Percentiles rank a stretch among this genome's conserved stretches.
Evolutionary conservation across 345 rosid species (phyloP).

Genomic region (Lepidium aucheri): DNA sequence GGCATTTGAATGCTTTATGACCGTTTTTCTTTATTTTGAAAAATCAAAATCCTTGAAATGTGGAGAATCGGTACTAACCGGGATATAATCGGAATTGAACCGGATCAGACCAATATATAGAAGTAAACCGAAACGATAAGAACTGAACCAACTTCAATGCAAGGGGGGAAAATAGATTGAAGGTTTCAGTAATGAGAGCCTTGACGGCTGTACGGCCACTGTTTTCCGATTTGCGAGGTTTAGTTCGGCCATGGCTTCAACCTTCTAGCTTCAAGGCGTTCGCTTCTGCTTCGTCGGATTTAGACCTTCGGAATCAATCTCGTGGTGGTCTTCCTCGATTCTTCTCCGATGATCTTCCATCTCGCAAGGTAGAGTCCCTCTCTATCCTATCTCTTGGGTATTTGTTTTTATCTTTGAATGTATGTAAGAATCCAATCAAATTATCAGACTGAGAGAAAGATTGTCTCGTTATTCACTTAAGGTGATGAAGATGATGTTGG

Average conservation of each 20-base stretch:
- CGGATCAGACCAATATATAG: not conserved
- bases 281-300: constrained; percentile 23
- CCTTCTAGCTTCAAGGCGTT: constrained; percentile 30
- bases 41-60: not conserved
- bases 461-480: no score
- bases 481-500: not conserved
- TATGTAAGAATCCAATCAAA: not conserved
- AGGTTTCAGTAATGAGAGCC: constrained; percentile 33
- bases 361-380: constrained; percentile 40
- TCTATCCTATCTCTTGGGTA: not conserved
- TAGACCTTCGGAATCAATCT: constrained; percentile 51
- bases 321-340: constrained; percentile 85
- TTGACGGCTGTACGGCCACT: constrained; percentile 31
- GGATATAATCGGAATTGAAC: not conserved
- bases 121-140: constrained; percentile 14
- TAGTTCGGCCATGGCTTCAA: constrained; percentile 29
- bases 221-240: constrained; percentile 23
- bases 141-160: not conserved
- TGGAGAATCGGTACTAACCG: not conserved
- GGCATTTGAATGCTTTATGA: not conserved
- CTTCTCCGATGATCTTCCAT: constrained; percentile 67
- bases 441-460: not conserved
- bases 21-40: constrained; percentile 15
- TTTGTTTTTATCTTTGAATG: not conserved
- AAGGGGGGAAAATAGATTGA: not conserved